These are phyloP conservation scores for Nakazawaea sp. DNA, from an alignment of 805 yeast genomes.

Conservation along the genomic window DNA sequence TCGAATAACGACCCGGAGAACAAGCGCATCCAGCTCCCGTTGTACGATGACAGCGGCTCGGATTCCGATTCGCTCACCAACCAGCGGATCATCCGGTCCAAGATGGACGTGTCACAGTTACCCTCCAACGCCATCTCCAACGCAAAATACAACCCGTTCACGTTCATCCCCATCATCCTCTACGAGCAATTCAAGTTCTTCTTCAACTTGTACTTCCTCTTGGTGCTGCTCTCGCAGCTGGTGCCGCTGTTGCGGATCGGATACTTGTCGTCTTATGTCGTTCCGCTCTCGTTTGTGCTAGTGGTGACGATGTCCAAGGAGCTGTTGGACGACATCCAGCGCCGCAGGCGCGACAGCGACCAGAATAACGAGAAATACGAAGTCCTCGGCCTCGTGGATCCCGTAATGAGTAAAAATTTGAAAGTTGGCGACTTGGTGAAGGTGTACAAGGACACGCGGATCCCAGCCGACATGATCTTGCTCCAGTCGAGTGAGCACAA, in stretches of 20 bases:
- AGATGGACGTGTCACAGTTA: slow-evolving; percentile 23
- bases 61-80: slow-evolving; percentile 1
- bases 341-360: slow-evolving; percentile 85
- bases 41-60: slow-evolving; percentile 15
- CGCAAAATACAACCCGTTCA: slow-evolving; percentile 85
- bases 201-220: slow-evolving; percentile 83
- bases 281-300: slow-evolving; percentile 89
- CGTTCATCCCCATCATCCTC: slow-evolving; percentile 82
- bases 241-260: slow-evolving; percentile 90
- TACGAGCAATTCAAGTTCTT: slow-evolving; percentile 97
- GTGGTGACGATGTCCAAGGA: slow-evolving; percentile 93
- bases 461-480: slow-evolving; percentile 90
- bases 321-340: slow-evolving; percentile 86
- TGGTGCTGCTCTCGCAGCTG: slow-evolving; percentile 92
- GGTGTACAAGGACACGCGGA: slow-evolving; percentile 72
- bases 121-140: slow-evolving; percentile 82
- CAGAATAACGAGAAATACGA: slow-evolving; percentile 81
- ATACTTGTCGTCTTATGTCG: slow-evolving; percentile 84
- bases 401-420: slow-evolving; percentile 53
- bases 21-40: slow-evolving; percentile 20
- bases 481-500: slow-evolving; percentile 73
- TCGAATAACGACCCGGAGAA: slow-evolving; percentile 14
- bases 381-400: slow-evolving; percentile 41
- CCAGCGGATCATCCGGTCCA: slow-evolving; percentile 35
- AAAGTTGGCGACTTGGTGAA: slow-evolving; percentile 82